Evolutionary conservation across 2,329 filamentous ascomycete genomes (phyloP), one percentile per base, ranked within the genome.

Genomic region (Neonectria sp.): DNA sequence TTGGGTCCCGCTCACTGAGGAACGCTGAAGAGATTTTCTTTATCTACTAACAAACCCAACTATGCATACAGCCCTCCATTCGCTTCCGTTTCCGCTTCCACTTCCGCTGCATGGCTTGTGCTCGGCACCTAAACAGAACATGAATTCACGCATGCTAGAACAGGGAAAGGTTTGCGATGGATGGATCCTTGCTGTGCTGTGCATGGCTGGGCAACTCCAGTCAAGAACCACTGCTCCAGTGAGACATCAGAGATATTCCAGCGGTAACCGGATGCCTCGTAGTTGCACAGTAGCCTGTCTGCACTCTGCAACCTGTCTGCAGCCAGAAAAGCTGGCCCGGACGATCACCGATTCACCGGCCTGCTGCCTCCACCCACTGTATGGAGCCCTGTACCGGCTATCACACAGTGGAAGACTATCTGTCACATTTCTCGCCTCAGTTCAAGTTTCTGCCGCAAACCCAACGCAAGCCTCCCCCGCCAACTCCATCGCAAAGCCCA

Each of bases 251-350:
- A 55, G 24, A 55, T 21, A 24, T 37, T 45, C 58, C 53, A 57
- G 55, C 48, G 48, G 58, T 52, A 53, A 52, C 45, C 51, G 27
- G 17, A 15, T 40, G 58, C 63, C 51, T 58, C 63, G 43, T 61
- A 48, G 58, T 12, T 40, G 27, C 48, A 66, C 63, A 66, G 63
- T 58, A 66, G 63, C 48, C 49, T 40, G 29, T 6, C 58, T 66
- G 53, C 37, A 40, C 2, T 17, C 37, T 40, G 63, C 53, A 55
- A 58, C 48, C 49, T 49, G 13, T 9, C 58, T 66, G 53, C 51
- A 53, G 52, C 46, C 35, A 49, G 58, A 46, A 45, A 45, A 24
- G 24, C 46, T 27, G 58, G 55, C 37, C 40, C 31, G 63, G 52
- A 45, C 46, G 53, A 66, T 66, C 58, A 37, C 46, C 53, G 57